These are phyloP conservation scores for Boletus vermiculosoides DNA, from an alignment of 768 basidiomycete genomes.

Conservation along the genomic window DNA sequence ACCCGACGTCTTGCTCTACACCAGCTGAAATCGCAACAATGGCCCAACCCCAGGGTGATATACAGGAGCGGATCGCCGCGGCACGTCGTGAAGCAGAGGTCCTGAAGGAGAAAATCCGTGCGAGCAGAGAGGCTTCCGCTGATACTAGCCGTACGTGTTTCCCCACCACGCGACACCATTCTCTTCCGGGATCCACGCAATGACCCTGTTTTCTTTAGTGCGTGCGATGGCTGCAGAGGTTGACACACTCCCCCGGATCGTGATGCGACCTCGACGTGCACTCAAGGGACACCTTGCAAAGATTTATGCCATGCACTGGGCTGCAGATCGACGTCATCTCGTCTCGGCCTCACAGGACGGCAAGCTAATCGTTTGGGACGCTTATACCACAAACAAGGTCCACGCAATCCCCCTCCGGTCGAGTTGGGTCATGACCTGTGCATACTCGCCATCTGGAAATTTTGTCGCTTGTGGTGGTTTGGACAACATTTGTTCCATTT, in stretches of 20 bases:
- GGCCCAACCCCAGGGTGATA: conserved; percentile 81
- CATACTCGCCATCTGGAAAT: conserved; percentile 95
- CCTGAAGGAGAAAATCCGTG: conserved; percentile 97
- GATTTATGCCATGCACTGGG: conserved; percentile 99
- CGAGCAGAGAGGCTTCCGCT: conserved; percentile 94
- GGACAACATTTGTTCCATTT: conserved; percentile 99
- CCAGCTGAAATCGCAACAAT: conserved; percentile 37
- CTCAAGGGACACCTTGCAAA: conserved; percentile 98
- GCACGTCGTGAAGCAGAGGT: conserved; percentile 96
- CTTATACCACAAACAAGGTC: conserved; percentile 99
- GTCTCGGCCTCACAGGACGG: conserved; percentile 99
- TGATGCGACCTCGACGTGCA: conserved; percentile 93
- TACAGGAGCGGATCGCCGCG: conserved; percentile 91
- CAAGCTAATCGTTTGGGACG: conserved; percentile 99
- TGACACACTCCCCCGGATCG: conserved; percentile 91
- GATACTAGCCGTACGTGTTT: conserved; percentile 87
- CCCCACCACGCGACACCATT: conserved; percentile 1
- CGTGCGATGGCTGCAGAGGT: conserved; percentile 98
- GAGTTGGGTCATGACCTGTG: conserved; percentile 99
- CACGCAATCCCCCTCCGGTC: conserved; percentile 98
- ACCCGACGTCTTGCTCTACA: neutral
- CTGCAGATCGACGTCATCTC: conserved; percentile 92
- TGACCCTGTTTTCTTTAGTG: conserved; percentile 49
- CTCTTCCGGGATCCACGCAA: conserved; percentile 5
- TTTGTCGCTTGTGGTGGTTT: conserved; percentile 98